These are phyloP conservation scores for Pseudocercospora pini-densiflorae DNA, from an alignment of 2,329 filamentous ascomycete species.

Conservation along the genomic window DNA sequence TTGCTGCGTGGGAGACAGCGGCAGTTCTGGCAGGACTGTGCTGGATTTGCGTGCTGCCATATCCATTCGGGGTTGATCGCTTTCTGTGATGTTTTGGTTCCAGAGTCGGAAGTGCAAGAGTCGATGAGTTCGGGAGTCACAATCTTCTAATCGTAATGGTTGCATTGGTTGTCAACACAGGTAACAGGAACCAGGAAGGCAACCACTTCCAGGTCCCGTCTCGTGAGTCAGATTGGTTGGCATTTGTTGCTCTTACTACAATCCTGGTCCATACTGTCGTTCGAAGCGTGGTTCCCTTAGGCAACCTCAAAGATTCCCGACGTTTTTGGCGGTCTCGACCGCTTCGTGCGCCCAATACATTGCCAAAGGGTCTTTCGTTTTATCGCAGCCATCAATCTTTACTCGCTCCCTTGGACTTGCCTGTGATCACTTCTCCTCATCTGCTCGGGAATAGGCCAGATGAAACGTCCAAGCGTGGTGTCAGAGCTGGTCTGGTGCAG, in stretches of 20 bases:
- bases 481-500: background rate
- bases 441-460: background rate
- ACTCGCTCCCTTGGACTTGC: background rate
- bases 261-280: constrained; percentile 1
- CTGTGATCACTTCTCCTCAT: background rate
- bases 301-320: background rate
- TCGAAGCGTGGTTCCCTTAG: background rate
- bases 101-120: background rate
- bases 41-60: background rate
- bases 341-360: background rate
- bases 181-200: background rate
- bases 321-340: background rate
- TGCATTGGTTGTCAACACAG: background rate
- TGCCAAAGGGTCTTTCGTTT: background rate
- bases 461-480: constrained; percentile 4
- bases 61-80: background rate
- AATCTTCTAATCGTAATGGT: background rate
- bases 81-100: background rate
- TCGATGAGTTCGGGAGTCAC: background rate
- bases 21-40: background rate
- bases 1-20: background rate
- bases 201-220: constrained; percentile 3
- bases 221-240: constrained; percentile 2
- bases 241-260: background rate
- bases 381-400: background rate